These are phyloP conservation scores for Macaranga tanarius DNA, from an alignment of 441 rosid species.

Conservation along the genomic window DNA sequence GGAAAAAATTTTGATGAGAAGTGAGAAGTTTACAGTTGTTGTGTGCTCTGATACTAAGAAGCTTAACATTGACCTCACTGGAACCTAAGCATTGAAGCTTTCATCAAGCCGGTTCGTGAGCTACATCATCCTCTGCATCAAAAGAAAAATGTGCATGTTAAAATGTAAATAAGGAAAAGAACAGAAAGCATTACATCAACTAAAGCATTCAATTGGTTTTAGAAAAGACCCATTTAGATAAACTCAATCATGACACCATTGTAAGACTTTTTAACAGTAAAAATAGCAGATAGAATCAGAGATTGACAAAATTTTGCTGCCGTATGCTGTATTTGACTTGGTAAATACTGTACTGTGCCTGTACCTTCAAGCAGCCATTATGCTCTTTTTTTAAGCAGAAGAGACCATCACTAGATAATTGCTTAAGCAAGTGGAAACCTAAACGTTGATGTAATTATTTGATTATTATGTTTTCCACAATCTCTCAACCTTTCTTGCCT, in stretches of 20 bases:
- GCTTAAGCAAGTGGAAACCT: background rate
- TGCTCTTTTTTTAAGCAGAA: background rate
- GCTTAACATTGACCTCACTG: background rate
- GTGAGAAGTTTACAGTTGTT: background rate
- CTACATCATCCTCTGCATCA: background rate
- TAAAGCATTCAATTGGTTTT: background rate
- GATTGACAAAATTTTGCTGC: too few species aligned
- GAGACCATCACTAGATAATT: background rate
- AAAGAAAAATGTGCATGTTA: background rate
- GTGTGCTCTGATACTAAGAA: background rate
- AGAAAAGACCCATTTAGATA: background rate
- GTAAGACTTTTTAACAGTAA: background rate
- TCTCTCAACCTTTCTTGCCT: background rate
- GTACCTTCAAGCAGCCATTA: background rate
- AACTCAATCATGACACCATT: too few species aligned
- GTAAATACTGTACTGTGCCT: background rate
- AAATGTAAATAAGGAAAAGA: background rate
- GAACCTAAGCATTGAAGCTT: background rate
- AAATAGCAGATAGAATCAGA: background rate
- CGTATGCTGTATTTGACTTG: background rate
- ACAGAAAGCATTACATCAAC: background rate
- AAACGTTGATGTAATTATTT: background rate
- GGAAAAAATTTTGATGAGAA: too few species aligned
- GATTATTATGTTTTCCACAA: background rate
- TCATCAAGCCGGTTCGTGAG: background rate